phyloP scores from a whole-genome alignment of 1,284 basidiomycete genomes.

The Grifola frondosa region DNA sequence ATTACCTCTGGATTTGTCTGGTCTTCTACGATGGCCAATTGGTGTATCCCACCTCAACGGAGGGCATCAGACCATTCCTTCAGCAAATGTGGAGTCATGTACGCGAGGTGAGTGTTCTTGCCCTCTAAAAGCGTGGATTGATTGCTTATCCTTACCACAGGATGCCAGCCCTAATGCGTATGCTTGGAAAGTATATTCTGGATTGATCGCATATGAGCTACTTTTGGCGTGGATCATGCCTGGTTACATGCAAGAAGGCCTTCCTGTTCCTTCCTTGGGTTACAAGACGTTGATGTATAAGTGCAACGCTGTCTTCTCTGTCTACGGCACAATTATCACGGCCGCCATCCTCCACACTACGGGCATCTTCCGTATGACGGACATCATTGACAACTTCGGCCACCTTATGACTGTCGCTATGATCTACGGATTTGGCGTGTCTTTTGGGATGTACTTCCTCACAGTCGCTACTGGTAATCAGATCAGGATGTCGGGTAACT shows the following conservation, averaged over 20 bases:
- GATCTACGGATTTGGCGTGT: constrained; percentile 85
- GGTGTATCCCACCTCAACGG: constrained; percentile 70
- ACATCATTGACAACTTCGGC: constrained; percentile 97
- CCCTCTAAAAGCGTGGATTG: too few species aligned
- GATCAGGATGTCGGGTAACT: constrained; percentile 91
- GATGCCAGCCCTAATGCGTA: constrained; percentile 90
- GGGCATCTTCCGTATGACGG: constrained; percentile 86
- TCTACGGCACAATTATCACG: constrained; percentile 85
- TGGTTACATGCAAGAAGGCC: constrained; percentile 90
- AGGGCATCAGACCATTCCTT: constrained; percentile 81
- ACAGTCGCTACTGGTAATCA: constrained; percentile 78
- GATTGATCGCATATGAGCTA: constrained; percentile 89
- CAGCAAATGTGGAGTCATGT: constrained; percentile 83
- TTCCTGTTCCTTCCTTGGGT: constrained; percentile 87
- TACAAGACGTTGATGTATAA: constrained; percentile 96
- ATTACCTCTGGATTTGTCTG: constrained; percentile 98
- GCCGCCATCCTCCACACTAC: constrained; percentile 79
- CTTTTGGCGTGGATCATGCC: constrained; percentile 89
- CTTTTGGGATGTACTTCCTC: constrained; percentile 78
- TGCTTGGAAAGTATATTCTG: constrained; percentile 88
- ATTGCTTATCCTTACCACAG: constrained; percentile 38
- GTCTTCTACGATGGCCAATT: constrained; percentile 94
- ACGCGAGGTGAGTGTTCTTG: constrained; percentile 63
- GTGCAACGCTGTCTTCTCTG: constrained; percentile 90
- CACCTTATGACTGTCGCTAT: constrained; percentile 96